Evolutionary conservation across 768 basidiomycete species (phyloP).

Genomic region (Tulasnella sp.): DNA sequence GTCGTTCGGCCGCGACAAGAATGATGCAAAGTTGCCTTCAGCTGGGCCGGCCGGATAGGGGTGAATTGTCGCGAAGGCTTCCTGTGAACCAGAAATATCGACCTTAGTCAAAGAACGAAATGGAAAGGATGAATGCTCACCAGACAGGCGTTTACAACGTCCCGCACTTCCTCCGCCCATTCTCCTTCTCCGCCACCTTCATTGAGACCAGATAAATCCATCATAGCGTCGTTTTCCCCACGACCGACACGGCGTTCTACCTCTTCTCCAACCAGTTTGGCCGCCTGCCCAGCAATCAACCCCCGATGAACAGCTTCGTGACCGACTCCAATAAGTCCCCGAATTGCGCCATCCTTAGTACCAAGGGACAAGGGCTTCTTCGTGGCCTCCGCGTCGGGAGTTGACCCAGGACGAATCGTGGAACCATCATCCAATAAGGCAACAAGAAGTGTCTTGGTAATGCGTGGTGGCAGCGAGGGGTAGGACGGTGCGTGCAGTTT

Average conservation of each 20-base stretch:
- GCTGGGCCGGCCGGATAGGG: neutral
- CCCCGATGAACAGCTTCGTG: slow-evolving; percentile 82
- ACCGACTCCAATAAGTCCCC: slow-evolving; percentile 79
- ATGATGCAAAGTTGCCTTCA: slow-evolving; percentile 2
- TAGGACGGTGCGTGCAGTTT: slow-evolving; percentile 85
- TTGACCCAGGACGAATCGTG: slow-evolving; percentile 23
- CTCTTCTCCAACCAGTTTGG: slow-evolving; percentile 57
- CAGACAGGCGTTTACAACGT: slow-evolving; percentile 18
- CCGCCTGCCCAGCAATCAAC: slow-evolving; percentile 74
- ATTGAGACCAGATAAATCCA: neutral
- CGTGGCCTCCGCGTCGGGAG: slow-evolving; percentile 30
- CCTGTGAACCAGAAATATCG: neutral
- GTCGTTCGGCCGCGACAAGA: slow-evolving; percentile 4
- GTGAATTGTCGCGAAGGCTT: slow-evolving; percentile 16
- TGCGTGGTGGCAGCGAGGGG: slow-evolving; percentile 78
- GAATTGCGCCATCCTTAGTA: slow-evolving; percentile 84
- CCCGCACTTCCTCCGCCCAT: slow-evolving; percentile 17
- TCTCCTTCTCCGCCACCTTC: neutral
- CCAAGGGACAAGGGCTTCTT: slow-evolving; percentile 48
- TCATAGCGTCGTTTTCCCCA: slow-evolving; percentile 3
- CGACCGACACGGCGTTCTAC: slow-evolving; percentile 43
- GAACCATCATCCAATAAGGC: slow-evolving; percentile 55
- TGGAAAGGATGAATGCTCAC: neutral
- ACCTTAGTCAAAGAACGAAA: neutral
- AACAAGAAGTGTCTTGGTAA: slow-evolving; percentile 89